These are phyloP conservation scores for Penicillium daleae DNA, from an alignment of 495 filamentous ascomycete species.

Conservation along the genomic window DNA sequence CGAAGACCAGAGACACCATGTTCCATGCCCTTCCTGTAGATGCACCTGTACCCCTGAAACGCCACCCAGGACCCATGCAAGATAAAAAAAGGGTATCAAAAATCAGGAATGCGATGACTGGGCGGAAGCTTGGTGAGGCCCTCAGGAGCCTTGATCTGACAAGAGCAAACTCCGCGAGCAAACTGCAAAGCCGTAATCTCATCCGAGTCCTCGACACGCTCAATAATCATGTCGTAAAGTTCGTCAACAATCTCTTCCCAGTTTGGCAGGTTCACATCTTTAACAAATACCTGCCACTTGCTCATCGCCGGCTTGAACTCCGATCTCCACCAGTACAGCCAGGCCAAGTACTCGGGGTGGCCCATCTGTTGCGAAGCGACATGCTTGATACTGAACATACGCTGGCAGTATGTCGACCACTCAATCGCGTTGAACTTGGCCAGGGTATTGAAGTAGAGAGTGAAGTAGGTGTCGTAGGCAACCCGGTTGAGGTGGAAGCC, in stretches of 20 bases:
- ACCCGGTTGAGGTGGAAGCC: slow-evolving; percentile 17
- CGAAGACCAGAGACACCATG: background rate
- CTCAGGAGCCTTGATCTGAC: background rate
- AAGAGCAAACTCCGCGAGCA: background rate
- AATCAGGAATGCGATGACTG: background rate
- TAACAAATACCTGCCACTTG: slow-evolving; percentile 29
- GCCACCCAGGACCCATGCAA: background rate
- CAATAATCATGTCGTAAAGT: slow-evolving; percentile 25
- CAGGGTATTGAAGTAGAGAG: slow-evolving; percentile 6
- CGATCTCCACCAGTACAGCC: slow-evolving; percentile 28
- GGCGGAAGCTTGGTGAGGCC: background rate
- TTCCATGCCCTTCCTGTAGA: background rate
- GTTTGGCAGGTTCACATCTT: slow-evolving; percentile 21
- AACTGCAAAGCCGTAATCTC: background rate
- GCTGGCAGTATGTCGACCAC: background rate
- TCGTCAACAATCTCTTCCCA: slow-evolving; percentile 35
- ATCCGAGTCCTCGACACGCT: slow-evolving; percentile 28
- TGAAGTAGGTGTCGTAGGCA: slow-evolving; percentile 22
- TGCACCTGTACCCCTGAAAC: background rate
- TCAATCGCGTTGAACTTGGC: slow-evolving; percentile 12
- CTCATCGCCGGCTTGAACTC: slow-evolving; percentile 28
- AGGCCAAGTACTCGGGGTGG: slow-evolving; percentile 21
- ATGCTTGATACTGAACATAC: background rate
- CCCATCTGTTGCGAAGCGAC: background rate
- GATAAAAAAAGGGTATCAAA: background rate